Base-by-base conservation (phyloP, 2,329 filamentous ascomycete species). In the Alternaria infectoria region DNA sequence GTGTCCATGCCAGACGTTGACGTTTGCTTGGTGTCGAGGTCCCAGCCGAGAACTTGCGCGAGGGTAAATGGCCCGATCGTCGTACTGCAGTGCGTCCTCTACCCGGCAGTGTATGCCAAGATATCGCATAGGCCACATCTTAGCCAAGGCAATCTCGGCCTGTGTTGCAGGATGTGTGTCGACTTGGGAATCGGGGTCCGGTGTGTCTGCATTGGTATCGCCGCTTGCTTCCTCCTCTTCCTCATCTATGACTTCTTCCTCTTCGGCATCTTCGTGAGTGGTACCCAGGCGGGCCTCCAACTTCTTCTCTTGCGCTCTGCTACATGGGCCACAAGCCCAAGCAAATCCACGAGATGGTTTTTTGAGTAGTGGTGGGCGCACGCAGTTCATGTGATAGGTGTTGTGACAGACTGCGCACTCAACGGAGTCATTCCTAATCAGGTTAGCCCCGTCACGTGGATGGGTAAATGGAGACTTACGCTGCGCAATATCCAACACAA, bases 381-480 rank as follows among this genome's bases (percentile, higher is more conserved):
- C 96, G 80, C 96, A 99, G 75, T 94, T 93, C 95, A 99, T 98
- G 83, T 99, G 96, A 82, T 97, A 99, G 13, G 95, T 98, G 79
- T 93, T 90, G 77, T 90, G 88, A 81, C 96, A 99, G 59, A 97
- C 93, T 47, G 95, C 96, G 80, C 96, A 99, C 79, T 98, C 95
- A 23, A 98, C 96, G 43, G 96, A 98, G 82, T 98, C 93, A 79
- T 92, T 91, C 75, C 93, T 96, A 75, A 60, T 66, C 23, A 19
- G 32, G 26, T 74, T 67, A 74, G 70, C 56, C 21, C n/a, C 17
- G 40, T 61, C 50, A 57, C 50, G n/a, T 52, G 49, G 3, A 40
- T 21, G 28, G n/a, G 28, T 8, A 45, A 51, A 54, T 47, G 25
- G 12, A 25, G 46, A 86, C 89, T 79, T 89, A 96, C 90, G 89